Percentiles rank a stretch among this genome's conserved stretches.
phyloP scores from a whole-genome alignment of 2,329 filamentous ascomycete species.

The Amauroascus verrucosus region DNA sequence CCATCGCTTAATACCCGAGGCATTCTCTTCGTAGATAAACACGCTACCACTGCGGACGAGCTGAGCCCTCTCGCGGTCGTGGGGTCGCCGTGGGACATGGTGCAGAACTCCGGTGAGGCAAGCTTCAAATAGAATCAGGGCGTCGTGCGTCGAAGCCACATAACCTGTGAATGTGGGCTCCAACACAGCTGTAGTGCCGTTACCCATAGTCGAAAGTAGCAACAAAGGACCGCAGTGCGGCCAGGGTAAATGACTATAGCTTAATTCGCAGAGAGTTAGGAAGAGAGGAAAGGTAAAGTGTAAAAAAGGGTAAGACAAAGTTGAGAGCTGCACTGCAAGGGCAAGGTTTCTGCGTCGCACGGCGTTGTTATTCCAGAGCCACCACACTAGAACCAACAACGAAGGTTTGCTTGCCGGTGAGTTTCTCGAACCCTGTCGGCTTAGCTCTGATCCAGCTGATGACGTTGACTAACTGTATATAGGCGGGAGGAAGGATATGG shows the following conservation, averaged over 20 bases:
- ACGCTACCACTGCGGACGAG: slow-evolving; percentile 77
- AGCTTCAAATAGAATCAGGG: slow-evolving; percentile 68
- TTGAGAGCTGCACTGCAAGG: slow-evolving; percentile 14
- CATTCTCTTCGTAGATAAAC: slow-evolving; percentile 85
- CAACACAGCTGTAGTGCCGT: slow-evolving; percentile 41
- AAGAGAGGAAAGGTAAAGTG: slow-evolving; percentile 1
- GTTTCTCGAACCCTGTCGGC: slow-evolving; percentile 11
- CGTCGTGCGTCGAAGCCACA: slow-evolving; percentile 61
- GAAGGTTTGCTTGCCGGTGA: slow-evolving; percentile 17
- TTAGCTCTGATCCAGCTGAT: slow-evolving; percentile 2
- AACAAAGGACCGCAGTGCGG: slow-evolving; percentile 15
- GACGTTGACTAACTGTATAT: slow-evolving; percentile 8
- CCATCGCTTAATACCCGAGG: slow-evolving; percentile 88
- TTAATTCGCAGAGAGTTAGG: slow-evolving; percentile 14
- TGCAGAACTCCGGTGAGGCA: slow-evolving; percentile 59
- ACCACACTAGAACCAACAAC: slow-evolving; percentile 2
- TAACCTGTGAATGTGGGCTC: slow-evolving; percentile 58
- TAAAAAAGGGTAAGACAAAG: slow-evolving; percentile 8
- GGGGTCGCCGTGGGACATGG: slow-evolving; percentile 72
- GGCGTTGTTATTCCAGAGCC: slow-evolving; percentile 2
- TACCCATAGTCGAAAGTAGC: slow-evolving; percentile 27
- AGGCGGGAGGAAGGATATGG: neutral
- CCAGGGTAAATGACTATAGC: slow-evolving; percentile 15
- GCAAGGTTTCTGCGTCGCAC: slow-evolving; percentile 13
- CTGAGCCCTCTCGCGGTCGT: slow-evolving; percentile 67